Percentiles rank a stretch among this genome's conserved stretches.
Evolutionary conservation across 352 stramenopile genomes (phyloP).

Genomic region (Saprolegnia diclina): DNA sequence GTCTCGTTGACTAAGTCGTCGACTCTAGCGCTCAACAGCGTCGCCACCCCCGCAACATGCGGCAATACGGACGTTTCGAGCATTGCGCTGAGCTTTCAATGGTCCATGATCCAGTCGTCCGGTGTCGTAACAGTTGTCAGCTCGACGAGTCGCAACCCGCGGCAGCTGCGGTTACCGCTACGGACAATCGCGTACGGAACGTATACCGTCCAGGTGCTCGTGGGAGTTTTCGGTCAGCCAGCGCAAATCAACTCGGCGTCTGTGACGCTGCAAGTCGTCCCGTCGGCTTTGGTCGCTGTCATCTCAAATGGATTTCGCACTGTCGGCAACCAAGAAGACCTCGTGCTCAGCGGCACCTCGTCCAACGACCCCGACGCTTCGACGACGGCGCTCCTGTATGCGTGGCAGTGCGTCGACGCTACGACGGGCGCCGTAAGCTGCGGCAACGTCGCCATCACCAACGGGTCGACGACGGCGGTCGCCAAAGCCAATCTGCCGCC

Average conservation of each 20-base stretch:
- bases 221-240: background rate
- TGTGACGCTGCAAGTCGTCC: background rate
- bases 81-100: slow-evolving; percentile 30
- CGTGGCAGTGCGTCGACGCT: slow-evolving; percentile 47
- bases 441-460: slow-evolving; percentile 20
- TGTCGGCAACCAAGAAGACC: background rate
- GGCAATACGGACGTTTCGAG: background rate
- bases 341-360: background rate
- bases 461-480: slow-evolving; percentile 38
- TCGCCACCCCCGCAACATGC: slow-evolving; percentile 35
- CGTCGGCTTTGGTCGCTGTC: background rate
- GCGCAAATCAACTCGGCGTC: background rate
- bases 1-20: slow-evolving; percentile 39
- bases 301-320: background rate
- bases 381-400: slow-evolving; percentile 30
- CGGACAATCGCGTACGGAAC: background rate
- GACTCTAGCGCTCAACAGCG: slow-evolving; percentile 41
- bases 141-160: background rate
- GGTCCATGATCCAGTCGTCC: slow-evolving; percentile 13
- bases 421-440: slow-evolving; percentile 28
- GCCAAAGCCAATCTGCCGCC: slow-evolving; percentile 42
- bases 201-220: background rate
- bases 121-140: slow-evolving; percentile 34
- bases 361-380: background rate
- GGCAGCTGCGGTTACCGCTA: background rate